Evolutionary conservation across 2,329 filamentous ascomycete species (phyloP).

Genomic region (Scedosporium apiospermum): DNA sequence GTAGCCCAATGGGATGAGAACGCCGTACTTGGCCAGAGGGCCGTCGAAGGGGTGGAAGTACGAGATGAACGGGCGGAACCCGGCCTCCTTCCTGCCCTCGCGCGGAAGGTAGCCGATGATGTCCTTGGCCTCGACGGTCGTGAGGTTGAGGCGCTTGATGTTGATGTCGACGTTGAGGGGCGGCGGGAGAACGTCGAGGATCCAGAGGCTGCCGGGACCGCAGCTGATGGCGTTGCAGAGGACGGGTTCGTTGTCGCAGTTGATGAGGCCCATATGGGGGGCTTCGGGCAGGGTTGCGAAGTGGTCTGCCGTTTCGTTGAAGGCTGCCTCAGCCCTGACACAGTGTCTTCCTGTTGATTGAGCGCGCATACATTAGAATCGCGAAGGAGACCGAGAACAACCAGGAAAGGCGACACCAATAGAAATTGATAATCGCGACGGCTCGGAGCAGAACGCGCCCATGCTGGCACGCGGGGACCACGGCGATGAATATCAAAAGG

Average conservation of each 20-base stretch:
- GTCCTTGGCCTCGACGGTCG: constrained; percentile 54
- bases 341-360: constrained; percentile 32
- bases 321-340: constrained; percentile 51
- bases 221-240: constrained; percentile 68
- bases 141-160: constrained; percentile 59
- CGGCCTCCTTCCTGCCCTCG: constrained; percentile 36
- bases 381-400: neutral
- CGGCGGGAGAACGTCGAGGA: constrained; percentile 57
- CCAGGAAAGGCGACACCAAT: neutral
- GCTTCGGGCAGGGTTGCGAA: constrained; percentile 51
- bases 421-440: too few species aligned
- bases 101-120: constrained; percentile 40
- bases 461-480: too few species aligned
- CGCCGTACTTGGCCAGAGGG: constrained; percentile 48
- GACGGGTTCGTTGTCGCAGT: constrained; percentile 66
- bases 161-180: constrained; percentile 56
- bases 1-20: constrained; percentile 58
- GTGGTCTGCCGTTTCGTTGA: constrained; percentile 55
- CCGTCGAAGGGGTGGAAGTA: constrained; percentile 72
- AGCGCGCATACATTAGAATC: too few species aligned
- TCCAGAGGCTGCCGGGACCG: constrained; percentile 54
- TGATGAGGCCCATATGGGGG: constrained; percentile 59
- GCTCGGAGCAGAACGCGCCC: too few species aligned
- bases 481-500: too few species aligned
- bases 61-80: constrained; percentile 44